Evolutionary conservation across 306 rosid species (phyloP).

Genomic region (Prunus mira): DNA sequence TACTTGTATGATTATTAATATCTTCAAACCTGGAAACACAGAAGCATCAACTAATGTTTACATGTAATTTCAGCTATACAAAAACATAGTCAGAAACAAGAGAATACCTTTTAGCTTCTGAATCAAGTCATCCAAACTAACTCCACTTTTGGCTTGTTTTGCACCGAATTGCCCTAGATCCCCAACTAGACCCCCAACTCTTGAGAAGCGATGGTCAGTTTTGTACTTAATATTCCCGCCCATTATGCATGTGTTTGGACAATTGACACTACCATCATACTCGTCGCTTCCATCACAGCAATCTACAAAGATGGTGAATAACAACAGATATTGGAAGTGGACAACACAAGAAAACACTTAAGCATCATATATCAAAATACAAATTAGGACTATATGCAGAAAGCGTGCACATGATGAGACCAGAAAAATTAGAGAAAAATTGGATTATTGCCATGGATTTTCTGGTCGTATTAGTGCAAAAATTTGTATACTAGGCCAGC

Average conservation of each 20-base stretch:
- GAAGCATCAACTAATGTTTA: constrained; percentile 14
- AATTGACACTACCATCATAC: constrained; percentile 53
- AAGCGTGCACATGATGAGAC: not conserved
- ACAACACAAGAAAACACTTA: not conserved
- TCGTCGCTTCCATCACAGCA: constrained; percentile 95
- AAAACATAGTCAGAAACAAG: constrained; percentile 1
- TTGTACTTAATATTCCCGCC: constrained; percentile 61
- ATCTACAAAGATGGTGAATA: constrained; percentile 47
- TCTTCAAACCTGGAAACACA: constrained; percentile 56
- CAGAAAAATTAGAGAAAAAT: not conserved
- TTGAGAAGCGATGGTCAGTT: constrained; percentile 29
- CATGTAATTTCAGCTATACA: constrained; percentile 10
- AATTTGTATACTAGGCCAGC: not conserved
- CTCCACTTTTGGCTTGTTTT: constrained; percentile 36
- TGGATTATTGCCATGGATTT: not conserved
- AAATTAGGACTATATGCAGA: not conserved
- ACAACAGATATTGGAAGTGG: constrained; percentile 21
- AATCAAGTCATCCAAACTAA: constrained; percentile 51
- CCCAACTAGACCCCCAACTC: constrained; percentile 18
- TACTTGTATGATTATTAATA: constrained; percentile 52
- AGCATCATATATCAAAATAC: not conserved
- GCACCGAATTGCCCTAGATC: constrained; percentile 14
- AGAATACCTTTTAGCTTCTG: constrained; percentile 51
- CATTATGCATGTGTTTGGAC: constrained; percentile 81
- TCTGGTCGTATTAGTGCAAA: not conserved